These are phyloP conservation scores for Mallotus japonicus DNA, from an alignment of 441 rosid species.

Conservation along the genomic window DNA sequence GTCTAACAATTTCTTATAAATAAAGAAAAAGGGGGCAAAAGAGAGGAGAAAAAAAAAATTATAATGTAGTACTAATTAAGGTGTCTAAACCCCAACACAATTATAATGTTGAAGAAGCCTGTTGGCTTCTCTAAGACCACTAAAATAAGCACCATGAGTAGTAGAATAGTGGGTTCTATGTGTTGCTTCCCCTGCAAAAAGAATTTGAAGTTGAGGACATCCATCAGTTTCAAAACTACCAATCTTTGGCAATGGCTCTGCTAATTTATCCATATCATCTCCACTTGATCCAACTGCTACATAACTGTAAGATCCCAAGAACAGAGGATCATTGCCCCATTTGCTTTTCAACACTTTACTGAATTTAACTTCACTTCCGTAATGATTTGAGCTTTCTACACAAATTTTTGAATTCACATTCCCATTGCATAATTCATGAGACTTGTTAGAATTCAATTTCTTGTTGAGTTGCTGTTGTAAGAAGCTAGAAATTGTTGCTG, in stretches of 20 bases:
- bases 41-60: constrained; percentile 12
- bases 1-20: constrained; percentile 15
- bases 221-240: constrained; percentile 11
- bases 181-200: constrained; percentile 99
- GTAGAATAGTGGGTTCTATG: constrained; percentile 96
- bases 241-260: constrained; percentile 75
- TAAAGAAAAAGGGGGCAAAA: background rate
- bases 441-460: constrained; percentile 25
- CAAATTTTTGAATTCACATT: constrained; percentile 6
- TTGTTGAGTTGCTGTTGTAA: constrained; percentile 28
- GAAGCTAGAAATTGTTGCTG: constrained; percentile 56
- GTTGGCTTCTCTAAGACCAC: constrained; percentile 96
- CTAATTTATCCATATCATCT: constrained; percentile 74
- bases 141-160: constrained; percentile 94
- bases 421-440: constrained; percentile 40
- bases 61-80: constrained; percentile 24
- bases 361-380: constrained; percentile 36
- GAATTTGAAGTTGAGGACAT: constrained; percentile 54
- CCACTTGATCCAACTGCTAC: constrained; percentile 89
- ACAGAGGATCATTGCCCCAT: constrained; percentile 89
- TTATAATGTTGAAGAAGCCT: constrained; percentile 90
- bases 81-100: constrained; percentile 44
- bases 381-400: constrained; percentile 15
- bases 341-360: constrained; percentile 63
- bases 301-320: constrained; percentile 86